phyloP scores from a whole-genome alignment of 2,329 filamentous ascomycete genomes.

The Curvularia sp. region DNA sequence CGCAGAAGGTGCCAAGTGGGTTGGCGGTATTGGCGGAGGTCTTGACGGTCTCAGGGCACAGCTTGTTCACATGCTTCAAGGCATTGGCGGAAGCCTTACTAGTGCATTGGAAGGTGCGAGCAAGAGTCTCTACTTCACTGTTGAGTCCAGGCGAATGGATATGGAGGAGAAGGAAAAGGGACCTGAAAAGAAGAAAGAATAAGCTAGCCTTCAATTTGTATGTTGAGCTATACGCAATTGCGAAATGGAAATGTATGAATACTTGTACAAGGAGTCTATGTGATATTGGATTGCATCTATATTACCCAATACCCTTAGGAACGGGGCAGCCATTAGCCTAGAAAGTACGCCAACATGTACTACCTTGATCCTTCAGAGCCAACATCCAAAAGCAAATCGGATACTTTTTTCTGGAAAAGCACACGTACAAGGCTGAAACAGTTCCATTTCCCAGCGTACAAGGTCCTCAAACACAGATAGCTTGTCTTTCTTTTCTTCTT shows the following conservation, averaged over 20 bases:
- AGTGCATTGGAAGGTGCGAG: constrained; percentile 78
- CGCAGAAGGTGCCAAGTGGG: constrained; percentile 71
- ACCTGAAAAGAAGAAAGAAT: constrained; percentile 29
- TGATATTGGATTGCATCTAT: neutral
- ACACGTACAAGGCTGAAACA: neutral
- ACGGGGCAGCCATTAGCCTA: neutral
- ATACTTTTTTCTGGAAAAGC: neutral
- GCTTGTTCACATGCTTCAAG: constrained; percentile 81
- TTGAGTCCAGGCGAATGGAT: constrained; percentile 82
- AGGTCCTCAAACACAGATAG: neutral
- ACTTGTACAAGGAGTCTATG: neutral
- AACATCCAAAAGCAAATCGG: neutral
- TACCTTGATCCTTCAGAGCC: neutral
- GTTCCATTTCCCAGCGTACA: neutral
- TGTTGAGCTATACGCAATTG: neutral
- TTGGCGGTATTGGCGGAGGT: constrained; percentile 80
- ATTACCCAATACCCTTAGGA: neutral
- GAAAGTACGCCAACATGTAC: neutral
- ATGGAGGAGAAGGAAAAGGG: constrained; percentile 73
- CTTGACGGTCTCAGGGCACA: constrained; percentile 81
- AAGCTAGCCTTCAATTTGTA: constrained; percentile 3
- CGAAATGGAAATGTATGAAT: constrained; percentile 3
- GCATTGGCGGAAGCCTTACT: constrained; percentile 78
- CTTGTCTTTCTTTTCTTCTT: neutral
- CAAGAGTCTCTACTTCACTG: constrained; percentile 83